A percentile compares a stretch with the other conserved stretches of the same genome.
Evolutionary conservation across 176 grass and related monocot genomes (phyloP).

Genomic region (Tillandsia leiboldiana): DNA sequence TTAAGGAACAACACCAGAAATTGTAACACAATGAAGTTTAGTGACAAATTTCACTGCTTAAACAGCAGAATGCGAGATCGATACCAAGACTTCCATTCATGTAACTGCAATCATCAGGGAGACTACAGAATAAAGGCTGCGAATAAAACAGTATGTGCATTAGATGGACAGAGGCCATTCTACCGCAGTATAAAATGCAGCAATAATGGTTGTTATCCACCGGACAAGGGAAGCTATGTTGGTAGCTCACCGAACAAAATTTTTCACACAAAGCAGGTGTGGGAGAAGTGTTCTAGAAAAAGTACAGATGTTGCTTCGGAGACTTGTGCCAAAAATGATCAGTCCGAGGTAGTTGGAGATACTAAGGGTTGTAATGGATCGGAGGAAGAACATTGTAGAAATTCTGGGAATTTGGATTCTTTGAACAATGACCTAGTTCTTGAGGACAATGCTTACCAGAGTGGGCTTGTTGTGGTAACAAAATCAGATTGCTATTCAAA

Average conservation of each 20-base stretch:
- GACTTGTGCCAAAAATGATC: slow-evolving; percentile 18
- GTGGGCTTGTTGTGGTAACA: slow-evolving; percentile 9
- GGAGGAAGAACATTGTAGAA: slow-evolving; percentile 24
- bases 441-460: slow-evolving; percentile 18
- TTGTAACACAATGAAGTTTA: slow-evolving; percentile 19
- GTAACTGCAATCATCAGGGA: slow-evolving; percentile 38
- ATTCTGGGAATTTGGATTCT: slow-evolving; percentile 20
- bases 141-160: slow-evolving; percentile 25
- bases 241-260: slow-evolving; percentile 45
- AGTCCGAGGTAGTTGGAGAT: slow-evolving; percentile 23
- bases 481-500: slow-evolving; percentile 23
- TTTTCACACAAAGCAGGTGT: slow-evolving; percentile 65
- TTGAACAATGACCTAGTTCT: slow-evolving; percentile 17
- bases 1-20: slow-evolving; percentile 37
- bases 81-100: slow-evolving; percentile 40
- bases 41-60: slow-evolving; percentile 21
- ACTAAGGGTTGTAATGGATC: slow-evolving; percentile 10
- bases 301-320: slow-evolving; percentile 18
- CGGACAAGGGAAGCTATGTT: slow-evolving; percentile 42
- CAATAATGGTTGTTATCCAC: slow-evolving; percentile 16
- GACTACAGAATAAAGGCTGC: slow-evolving; percentile 31
- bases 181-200: slow-evolving; percentile 42
- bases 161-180: slow-evolving; percentile 43
- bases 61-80: slow-evolving; percentile 53
- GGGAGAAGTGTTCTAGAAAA: slow-evolving; percentile 49